Base-by-base conservation (phyloP, 306 rosid genomes). In the Lupinus albus region DNA sequence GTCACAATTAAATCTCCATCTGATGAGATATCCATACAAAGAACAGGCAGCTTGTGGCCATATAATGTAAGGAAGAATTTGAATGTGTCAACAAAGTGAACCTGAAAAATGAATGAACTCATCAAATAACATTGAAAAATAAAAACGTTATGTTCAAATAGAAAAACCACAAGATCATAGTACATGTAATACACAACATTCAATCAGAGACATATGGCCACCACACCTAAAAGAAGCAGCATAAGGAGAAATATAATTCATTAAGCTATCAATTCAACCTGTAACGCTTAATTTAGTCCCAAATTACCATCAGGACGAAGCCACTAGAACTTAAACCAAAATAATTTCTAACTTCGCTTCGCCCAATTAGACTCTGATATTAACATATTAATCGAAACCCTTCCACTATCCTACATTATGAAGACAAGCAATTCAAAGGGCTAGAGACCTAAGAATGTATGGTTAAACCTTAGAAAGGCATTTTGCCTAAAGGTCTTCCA, bases 11-110 rank as follows among this genome's bases (percentile, higher is more conserved):
- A 75, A 64, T 93, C 96, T 73, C 97, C 95, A 64, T 93, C 97
- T 59, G 97, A 93, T 66, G 98, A 93, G 47, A 88, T 86, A 80
- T 88, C 98, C 98, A 93, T 89, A 55, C 98, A 93, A 63, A 93
- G 81, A 69, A 93, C 95, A 62, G 97, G 93, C 71, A 93, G 79
- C 84, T 86, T 93, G 83, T 93, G 98, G 45, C 98, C 98, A 67
- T 87, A 93, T 63, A 93, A 80, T 46, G 95, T 71, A 63, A 91
- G 87, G 82, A 93, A 93, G 52, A 86, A 78, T 75, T 93, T 93
- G 73, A 88, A 82, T 1, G 94, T 63, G 73, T 93, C 96, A 70
- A 73, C 67, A 78, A 78, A 89, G 86, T 80, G 88, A 79, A 93
- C 84, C 98, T 93, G 88, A 48, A 83, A 48, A 64, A 78, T 9